Conservation (phyloP, 441 rosid genomes). For the Brassica hybrid region DNA sequence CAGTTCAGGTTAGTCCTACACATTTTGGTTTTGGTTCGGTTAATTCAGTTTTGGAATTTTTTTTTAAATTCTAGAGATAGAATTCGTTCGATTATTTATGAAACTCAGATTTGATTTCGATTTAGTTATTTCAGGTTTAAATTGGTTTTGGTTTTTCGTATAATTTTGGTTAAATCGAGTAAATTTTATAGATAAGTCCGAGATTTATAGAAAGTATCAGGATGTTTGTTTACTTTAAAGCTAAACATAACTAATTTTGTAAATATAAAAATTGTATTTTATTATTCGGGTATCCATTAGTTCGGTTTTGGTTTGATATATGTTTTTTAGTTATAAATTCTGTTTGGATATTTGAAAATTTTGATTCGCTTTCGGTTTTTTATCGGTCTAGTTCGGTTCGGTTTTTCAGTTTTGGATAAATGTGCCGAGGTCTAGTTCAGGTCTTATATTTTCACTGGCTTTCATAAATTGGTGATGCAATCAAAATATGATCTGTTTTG, state of each 20-base stretch:
- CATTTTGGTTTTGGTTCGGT: neutral
- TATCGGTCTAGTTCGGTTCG: neutral
- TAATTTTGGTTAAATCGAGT: too few species aligned
- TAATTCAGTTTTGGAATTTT: neutral
- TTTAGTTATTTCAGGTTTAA: too few species aligned
- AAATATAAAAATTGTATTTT: neutral
- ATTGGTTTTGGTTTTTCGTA: too few species aligned
- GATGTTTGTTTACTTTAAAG: too few species aligned
- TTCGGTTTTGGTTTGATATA: neutral
- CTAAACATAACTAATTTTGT: too few species aligned
- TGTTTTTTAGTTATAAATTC: too few species aligned
- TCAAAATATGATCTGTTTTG: neutral
- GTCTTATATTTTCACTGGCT: constrained; percentile 40
- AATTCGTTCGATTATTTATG: too few species aligned
- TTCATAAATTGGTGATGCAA: neutral
- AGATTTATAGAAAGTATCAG: too few species aligned
- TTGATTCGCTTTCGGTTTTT: too few species aligned
- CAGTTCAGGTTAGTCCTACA: constrained; percentile 48
- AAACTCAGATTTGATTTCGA: neutral
- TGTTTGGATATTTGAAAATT: neutral
- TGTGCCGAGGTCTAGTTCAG: too few species aligned
- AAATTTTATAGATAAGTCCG: too few species aligned
- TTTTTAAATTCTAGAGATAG: neutral
- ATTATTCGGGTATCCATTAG: neutral
- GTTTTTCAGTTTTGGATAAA: neutral